These are phyloP conservation scores for Dactylellina parvicollis DNA, from an alignment of 2,329 filamentous ascomycete species.

Conservation along the genomic window DNA sequence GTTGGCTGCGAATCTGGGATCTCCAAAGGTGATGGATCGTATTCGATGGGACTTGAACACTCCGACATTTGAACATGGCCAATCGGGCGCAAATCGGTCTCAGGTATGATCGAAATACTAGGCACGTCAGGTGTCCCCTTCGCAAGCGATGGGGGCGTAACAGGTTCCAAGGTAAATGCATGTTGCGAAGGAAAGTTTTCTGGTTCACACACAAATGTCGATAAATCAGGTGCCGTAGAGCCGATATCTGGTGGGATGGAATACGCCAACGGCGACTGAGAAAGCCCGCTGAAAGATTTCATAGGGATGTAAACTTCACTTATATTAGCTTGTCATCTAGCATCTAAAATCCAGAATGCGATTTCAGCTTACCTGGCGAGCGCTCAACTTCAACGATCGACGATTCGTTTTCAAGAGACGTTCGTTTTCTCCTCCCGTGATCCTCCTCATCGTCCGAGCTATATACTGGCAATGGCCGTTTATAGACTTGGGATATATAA, in stretches of 20 bases:
- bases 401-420: not conserved
- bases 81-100: not conserved
- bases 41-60: slow-evolving; percentile 23
- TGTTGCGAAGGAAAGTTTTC: slow-evolving; percentile 18
- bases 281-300: slow-evolving; percentile 19
- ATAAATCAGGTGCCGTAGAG: slow-evolving; percentile 10
- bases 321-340: not conserved
- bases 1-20: slow-evolving; percentile 36
- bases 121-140: not conserved
- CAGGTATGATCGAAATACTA: slow-evolving; percentile 11
- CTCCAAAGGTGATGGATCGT: slow-evolving; percentile 21
- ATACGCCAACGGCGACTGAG: slow-evolving; percentile 22
- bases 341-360: not conserved
- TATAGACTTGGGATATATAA: slow-evolving; percentile 1
- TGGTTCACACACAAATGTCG: slow-evolving; percentile 36
- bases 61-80: not conserved
- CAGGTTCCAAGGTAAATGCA: slow-evolving; percentile 30
- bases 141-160: slow-evolving; percentile 7
- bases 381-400: slow-evolving; percentile 10
- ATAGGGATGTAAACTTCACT: slow-evolving; percentile 18
- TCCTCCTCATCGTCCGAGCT: slow-evolving; percentile 21
- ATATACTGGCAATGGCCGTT: slow-evolving; percentile 5
- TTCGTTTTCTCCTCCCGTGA: slow-evolving; percentile 10
- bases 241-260: slow-evolving; percentile 7
- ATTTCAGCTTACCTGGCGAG: slow-evolving; percentile 16